Evolutionary conservation across 805 yeast genomes (phyloP).

Genomic region (Peterozyma toletana): DNA sequence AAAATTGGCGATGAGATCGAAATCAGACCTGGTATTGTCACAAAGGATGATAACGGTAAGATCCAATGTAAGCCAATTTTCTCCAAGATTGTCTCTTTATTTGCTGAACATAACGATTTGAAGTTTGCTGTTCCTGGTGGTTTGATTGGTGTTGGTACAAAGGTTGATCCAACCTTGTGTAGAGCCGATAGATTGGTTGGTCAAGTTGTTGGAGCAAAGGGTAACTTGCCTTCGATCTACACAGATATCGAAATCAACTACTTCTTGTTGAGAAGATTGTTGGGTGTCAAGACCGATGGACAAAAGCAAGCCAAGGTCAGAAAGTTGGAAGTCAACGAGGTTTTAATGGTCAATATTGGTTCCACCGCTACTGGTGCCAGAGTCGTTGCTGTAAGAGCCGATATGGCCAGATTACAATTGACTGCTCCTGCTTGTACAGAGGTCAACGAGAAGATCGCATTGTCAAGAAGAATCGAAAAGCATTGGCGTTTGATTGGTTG

Average conservation of each 20-base stretch:
- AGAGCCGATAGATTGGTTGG: conserved; percentile 99
- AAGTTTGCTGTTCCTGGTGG: conserved; percentile 99
- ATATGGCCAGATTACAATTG: conserved; percentile 96
- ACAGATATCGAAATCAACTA: conserved; percentile 97
- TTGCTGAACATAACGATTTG: conserved; percentile 96
- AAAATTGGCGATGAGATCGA: conserved; percentile 97
- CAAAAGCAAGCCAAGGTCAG: conserved; percentile 96
- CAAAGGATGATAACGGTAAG: conserved; percentile 82
- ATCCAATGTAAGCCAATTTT: conserved; percentile 94
- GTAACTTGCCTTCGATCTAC: conserved; percentile 91
- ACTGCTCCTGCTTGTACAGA: conserved; percentile 99
- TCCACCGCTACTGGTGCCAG: conserved; percentile 99
- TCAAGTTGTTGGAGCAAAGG: conserved; percentile 97
- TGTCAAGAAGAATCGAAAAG: conserved; percentile 98
- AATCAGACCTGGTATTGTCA: conserved; percentile 98
- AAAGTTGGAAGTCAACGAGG: conserved; percentile 90
- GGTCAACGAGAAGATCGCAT: conserved; percentile 95
- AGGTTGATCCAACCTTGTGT: conserved; percentile 97
- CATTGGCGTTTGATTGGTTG: conserved; percentile 99
- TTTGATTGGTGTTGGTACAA: conserved; percentile 98
- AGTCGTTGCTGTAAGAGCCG: conserved; percentile 96
- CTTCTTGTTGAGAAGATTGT: conserved; percentile 89
- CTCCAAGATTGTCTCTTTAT: conserved; percentile 87
- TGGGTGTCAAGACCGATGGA: conserved; percentile 98
- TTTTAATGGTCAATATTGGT: conserved; percentile 97